These are phyloP conservation scores for Syzygium aromaticum DNA, from an alignment of 345 rosid genomes.

Conservation along the genomic window DNA sequence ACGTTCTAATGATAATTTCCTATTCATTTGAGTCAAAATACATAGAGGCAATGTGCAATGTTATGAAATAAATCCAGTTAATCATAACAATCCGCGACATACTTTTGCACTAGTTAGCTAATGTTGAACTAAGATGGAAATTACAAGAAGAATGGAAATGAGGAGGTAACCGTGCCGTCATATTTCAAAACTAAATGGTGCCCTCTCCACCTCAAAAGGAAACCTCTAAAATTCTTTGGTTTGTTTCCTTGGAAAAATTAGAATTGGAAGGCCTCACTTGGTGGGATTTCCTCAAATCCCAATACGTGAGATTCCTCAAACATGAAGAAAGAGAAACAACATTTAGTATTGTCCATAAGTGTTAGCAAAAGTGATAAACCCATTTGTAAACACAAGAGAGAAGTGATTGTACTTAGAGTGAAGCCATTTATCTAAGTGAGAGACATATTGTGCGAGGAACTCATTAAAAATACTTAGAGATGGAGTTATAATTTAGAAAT, in stretches of 20 bases:
- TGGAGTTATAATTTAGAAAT: background rate
- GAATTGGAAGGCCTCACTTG: background rate
- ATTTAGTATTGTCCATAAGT: background rate
- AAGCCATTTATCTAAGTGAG: background rate
- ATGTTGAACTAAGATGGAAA: background rate
- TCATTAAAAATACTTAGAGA: background rate
- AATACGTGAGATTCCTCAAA: background rate
- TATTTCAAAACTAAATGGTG: background rate
- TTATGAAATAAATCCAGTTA: background rate
- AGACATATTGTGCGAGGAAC: background rate
- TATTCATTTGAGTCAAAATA: background rate
- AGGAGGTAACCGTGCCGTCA: background rate
- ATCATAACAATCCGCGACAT: background rate
- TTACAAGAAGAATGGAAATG: background rate
- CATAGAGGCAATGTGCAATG: background rate
- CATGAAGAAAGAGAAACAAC: background rate
- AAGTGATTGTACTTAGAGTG: background rate
- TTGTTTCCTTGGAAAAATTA: background rate
- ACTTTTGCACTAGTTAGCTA: background rate
- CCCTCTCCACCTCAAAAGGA: background rate
- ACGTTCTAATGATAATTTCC: background rate
- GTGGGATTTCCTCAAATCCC: background rate
- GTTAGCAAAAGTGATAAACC: background rate
- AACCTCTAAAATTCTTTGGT: background rate
- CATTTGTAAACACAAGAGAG: background rate